These are phyloP conservation scores for Panus rudis DNA, from an alignment of 768 basidiomycete species.

Conservation along the genomic window DNA sequence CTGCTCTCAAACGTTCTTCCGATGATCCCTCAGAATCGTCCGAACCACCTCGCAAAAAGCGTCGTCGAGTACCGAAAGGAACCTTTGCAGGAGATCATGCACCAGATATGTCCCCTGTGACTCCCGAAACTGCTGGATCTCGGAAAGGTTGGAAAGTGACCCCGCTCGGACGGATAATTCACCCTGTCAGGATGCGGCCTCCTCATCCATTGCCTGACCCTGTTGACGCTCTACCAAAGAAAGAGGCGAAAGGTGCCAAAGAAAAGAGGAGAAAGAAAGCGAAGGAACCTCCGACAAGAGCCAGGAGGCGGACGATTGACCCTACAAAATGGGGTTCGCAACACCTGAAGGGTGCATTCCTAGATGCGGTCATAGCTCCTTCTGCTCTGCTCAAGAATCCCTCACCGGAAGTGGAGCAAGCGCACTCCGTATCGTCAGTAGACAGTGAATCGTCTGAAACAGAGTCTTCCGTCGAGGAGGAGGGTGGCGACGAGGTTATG, in stretches of 20 bases:
- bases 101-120: constrained; percentile 57
- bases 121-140: constrained; percentile 44
- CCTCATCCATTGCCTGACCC: constrained; percentile 44
- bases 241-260: constrained; percentile 15
- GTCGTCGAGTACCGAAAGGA: constrained; percentile 25
- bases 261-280: constrained; percentile 31
- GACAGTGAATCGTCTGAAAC: background rate
- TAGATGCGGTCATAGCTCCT: constrained; percentile 27
- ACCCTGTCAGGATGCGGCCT: constrained; percentile 68
- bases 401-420: background rate
- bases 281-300: constrained; percentile 48
- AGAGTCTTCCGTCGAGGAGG: background rate
- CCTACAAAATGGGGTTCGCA: constrained; percentile 64
- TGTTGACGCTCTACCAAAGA: constrained; percentile 2
- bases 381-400: background rate
- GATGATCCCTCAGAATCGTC: constrained; percentile 17
- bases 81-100: constrained; percentile 40
- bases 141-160: constrained; percentile 67
- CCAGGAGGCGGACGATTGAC: constrained; percentile 62
- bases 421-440: no score
- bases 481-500: constrained; percentile 5
- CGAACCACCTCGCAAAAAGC: constrained; percentile 40
- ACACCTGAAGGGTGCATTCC: constrained; percentile 63
- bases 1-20: no score
- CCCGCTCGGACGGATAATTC: constrained; percentile 54